phyloP scores from a whole-genome alignment of 192 early-diverging fungal species.

The Coemansia sp. region DNA sequence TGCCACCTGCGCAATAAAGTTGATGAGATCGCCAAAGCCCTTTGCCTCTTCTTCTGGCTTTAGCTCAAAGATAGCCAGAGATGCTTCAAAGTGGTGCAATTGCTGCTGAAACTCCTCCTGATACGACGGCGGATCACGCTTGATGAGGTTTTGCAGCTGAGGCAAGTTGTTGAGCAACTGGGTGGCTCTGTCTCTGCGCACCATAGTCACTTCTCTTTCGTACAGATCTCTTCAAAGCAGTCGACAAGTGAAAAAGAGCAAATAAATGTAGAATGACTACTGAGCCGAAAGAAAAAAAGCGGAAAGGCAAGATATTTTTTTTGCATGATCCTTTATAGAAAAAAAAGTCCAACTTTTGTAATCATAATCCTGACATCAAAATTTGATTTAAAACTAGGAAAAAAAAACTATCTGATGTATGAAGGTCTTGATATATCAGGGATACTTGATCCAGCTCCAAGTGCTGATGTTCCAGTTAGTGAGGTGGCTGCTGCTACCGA shows the following conservation, averaged over 20 bases:
- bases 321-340: background rate
- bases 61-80: constrained; percentile 81
- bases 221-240: background rate
- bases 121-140: constrained; percentile 92
- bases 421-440: constrained; percentile 32
- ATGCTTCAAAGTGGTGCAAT: constrained; percentile 87
- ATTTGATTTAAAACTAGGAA: background rate
- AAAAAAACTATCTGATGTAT: constrained; percentile 21
- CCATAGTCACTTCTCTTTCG: constrained; percentile 18
- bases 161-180: constrained; percentile 73
- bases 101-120: constrained; percentile 93
- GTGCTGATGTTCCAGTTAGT: background rate
- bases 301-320: background rate
- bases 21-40: constrained; percentile 85
- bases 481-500: background rate
- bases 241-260: background rate
- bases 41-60: constrained; percentile 81
- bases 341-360: background rate
- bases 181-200: constrained; percentile 34
- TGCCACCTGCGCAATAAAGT: constrained; percentile 86
- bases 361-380: too few relatives aligned
- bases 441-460: background rate
- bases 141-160: constrained; percentile 98
- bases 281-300: background rate
- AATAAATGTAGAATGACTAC: background rate